Evolutionary conservation across 2,329 filamentous ascomycete genomes (phyloP).

Genomic region (Bipolaris gigantea): DNA sequence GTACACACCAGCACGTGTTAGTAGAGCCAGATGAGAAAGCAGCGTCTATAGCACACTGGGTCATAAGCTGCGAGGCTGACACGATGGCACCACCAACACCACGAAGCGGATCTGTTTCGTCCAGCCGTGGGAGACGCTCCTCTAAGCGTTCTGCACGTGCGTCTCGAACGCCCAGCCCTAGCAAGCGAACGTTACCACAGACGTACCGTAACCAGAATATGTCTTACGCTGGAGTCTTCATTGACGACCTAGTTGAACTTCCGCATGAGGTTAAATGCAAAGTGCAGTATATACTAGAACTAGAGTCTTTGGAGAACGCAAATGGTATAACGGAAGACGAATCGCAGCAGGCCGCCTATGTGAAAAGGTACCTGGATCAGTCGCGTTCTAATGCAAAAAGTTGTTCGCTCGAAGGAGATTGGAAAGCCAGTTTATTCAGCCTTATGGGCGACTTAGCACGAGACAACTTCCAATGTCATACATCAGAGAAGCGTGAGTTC

Average conservation of each 20-base stretch:
- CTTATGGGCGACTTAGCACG: conserved; percentile 12
- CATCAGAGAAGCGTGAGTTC: conserved; percentile 20
- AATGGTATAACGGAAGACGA: not conserved
- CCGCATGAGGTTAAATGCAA: conserved; percentile 11
- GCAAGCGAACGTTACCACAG: conserved; percentile 21
- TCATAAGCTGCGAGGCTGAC: conserved; percentile 5
- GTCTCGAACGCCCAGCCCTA: conserved; percentile 23
- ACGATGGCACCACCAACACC: conserved; percentile 20
- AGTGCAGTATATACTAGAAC: conserved; percentile 19
- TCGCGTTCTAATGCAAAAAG: conserved; percentile 12
- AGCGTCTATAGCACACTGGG: not conserved
- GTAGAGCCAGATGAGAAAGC: not conserved
- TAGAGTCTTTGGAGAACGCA: conserved; percentile 10
- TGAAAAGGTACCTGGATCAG: conserved; percentile 8
- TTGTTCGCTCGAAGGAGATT: conserved; percentile 22
- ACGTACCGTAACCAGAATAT: conserved; percentile 26
- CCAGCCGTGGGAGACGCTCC: conserved; percentile 1
- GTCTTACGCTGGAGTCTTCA: conserved; percentile 15
- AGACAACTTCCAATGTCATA: conserved; percentile 12
- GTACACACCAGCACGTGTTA: conserved; percentile 1
- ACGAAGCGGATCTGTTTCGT: conserved; percentile 10
- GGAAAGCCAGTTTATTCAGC: conserved; percentile 17
- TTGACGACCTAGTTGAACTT: conserved; percentile 8
- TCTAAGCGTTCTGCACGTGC: conserved; percentile 2
- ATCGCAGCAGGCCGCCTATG: conserved; percentile 1